phyloP scores from a whole-genome alignment of 2,329 filamentous ascomycete genomes.

The Thelonectria olida region DNA sequence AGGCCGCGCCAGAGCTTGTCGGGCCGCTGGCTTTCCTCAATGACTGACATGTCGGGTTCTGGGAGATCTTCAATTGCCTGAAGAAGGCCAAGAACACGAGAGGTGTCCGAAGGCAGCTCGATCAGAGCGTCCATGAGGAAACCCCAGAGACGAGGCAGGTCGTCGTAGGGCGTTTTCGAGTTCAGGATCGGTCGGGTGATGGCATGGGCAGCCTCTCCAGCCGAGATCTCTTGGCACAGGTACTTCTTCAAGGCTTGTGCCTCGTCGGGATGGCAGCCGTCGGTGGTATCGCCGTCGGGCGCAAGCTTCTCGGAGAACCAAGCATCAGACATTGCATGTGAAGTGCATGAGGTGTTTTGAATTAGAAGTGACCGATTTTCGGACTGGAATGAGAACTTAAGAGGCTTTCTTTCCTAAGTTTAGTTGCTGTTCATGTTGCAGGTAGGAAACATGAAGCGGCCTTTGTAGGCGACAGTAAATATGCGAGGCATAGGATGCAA shows the following conservation, averaged over 20 bases:
- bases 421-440: too few species aligned
- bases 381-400: too few species aligned
- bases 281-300: not conserved
- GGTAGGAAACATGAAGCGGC: too few species aligned
- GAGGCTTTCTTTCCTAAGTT: too few species aligned
- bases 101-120: not conserved
- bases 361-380: too few species aligned
- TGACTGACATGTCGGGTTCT: not conserved
- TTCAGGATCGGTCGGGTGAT: not conserved
- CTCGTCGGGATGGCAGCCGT: not conserved
- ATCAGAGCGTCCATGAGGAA: not conserved
- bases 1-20: not conserved
- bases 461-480: too few species aligned
- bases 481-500: too few species aligned
- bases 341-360: too few species aligned
- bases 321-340: too few species aligned
- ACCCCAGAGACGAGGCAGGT: not conserved
- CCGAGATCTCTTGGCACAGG: not conserved
- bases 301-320: not conserved
- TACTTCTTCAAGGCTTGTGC: not conserved
- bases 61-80: conserved; percentile 1
- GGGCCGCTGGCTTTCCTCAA: not conserved
- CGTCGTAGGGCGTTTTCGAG: not conserved
- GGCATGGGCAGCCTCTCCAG: not conserved
- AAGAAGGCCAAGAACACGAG: not conserved